Conservation (phyloP, 2,329 filamentous ascomycete species). For the Neofusicoccum umdonicola region DNA sequence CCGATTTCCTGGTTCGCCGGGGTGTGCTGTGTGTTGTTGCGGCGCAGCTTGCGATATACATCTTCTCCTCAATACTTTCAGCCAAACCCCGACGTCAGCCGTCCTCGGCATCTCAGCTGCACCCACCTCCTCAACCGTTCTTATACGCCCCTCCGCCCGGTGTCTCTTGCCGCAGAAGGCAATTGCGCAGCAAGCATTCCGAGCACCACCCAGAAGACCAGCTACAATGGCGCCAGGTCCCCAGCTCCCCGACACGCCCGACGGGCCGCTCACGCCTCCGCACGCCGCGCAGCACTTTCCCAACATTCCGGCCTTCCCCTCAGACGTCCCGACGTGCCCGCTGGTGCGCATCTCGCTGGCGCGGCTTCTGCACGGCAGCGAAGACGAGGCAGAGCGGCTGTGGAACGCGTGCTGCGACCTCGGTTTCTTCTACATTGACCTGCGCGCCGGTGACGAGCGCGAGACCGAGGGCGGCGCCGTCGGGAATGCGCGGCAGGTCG, state of each 20-base stretch:
- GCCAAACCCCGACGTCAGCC: neutral
- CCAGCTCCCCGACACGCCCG: neutral
- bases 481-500: neutral
- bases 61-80: neutral
- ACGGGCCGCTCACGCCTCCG: neutral
- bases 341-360: constrained; percentile 42
- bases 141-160: neutral
- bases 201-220: too few species aligned
- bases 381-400: constrained; percentile 35
- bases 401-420: constrained; percentile 47
- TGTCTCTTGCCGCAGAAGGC: too few species aligned
- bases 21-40: neutral
- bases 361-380: constrained; percentile 37
- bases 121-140: neutral
- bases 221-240: neutral
- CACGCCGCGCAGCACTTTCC: constrained; percentile 28
- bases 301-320: constrained; percentile 43
- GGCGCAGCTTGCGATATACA: neutral
- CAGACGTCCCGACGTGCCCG: constrained; percentile 40
- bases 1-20: neutral
- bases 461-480: neutral
- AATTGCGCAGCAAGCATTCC: neutral
- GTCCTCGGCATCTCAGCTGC: neutral
- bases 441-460: constrained; percentile 27
- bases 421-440: constrained; percentile 59